Evolutionary conservation across 2,329 filamentous ascomycete genomes (phyloP).

Genomic region (Corynespora cassiicola): DNA sequence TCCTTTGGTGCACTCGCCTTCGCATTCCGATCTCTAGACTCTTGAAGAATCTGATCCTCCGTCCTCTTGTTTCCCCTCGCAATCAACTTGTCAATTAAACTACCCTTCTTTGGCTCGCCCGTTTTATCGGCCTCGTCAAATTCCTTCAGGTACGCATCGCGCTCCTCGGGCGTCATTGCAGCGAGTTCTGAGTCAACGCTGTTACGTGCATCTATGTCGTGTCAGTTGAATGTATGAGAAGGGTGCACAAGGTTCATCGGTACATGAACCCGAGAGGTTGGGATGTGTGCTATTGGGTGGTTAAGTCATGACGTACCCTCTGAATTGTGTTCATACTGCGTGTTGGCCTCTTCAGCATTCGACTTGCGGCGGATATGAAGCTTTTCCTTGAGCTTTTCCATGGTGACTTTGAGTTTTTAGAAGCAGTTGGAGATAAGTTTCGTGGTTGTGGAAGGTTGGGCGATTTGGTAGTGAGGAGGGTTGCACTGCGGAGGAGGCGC

Average conservation of each 20-base stretch:
- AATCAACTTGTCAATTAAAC: conserved; percentile 40
- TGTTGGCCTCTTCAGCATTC: conserved; percentile 28
- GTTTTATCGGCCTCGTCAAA: conserved; percentile 43
- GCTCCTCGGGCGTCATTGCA: conserved; percentile 39
- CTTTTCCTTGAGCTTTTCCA: conserved; percentile 46
- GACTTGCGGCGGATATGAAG: conserved; percentile 43
- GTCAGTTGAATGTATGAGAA: conserved; percentile 2
- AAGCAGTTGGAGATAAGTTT: too few relatives aligned
- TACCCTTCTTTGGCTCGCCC: conserved; percentile 38
- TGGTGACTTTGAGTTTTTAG: conserved; percentile 19
- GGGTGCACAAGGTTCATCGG: conserved; percentile 2
- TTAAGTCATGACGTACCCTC: conserved; percentile 17
- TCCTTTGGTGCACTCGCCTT: conserved; percentile 1
- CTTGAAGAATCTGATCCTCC: conserved; percentile 37
- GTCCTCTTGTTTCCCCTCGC: conserved; percentile 43
- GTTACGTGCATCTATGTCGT: too few relatives aligned
- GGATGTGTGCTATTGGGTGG: too few relatives aligned
- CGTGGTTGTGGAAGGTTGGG: conserved; percentile 3
- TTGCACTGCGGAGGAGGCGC: neutral
- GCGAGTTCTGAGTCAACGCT: conserved; percentile 42
- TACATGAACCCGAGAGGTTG: too few relatives aligned
- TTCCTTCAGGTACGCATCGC: conserved; percentile 42
- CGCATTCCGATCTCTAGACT: conserved; percentile 29
- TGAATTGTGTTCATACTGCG: conserved; percentile 11
- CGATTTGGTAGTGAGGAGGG: neutral